Conservation (phyloP, 768 basidiomycete species). For the Panaeolus papilionaceus region DNA sequence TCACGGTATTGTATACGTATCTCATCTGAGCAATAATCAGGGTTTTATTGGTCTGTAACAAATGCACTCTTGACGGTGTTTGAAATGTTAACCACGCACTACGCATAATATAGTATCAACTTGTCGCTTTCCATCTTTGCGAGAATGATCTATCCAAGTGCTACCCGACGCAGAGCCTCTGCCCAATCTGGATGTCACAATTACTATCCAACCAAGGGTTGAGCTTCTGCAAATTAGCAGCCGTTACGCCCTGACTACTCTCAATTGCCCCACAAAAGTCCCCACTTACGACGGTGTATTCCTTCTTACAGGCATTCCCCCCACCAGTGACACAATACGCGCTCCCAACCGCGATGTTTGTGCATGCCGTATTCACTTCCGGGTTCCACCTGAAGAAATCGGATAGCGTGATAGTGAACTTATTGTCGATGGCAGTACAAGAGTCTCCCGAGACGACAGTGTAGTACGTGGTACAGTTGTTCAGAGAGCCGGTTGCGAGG, state of each 20-base stretch:
- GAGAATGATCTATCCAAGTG: no score
- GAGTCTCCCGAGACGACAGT: slow-evolving; percentile 26
- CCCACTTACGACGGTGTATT: slow-evolving; percentile 14
- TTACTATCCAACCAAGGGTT: slow-evolving; percentile 2
- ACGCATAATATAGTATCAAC: no score
- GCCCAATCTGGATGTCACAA: no score
- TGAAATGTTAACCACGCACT: no score
- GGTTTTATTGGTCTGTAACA: no score
- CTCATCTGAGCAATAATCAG: no score
- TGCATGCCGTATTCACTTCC: slow-evolving; percentile 27
- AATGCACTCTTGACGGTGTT: no score
- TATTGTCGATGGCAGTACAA: slow-evolving; percentile 24
- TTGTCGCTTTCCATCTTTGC: no score
- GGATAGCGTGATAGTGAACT: slow-evolving; percentile 22
- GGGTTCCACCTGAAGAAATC: slow-evolving; percentile 29
- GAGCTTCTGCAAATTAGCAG: background rate
- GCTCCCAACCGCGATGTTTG: slow-evolving; percentile 19
- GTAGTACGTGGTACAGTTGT: slow-evolving; percentile 26
- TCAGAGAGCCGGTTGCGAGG: slow-evolving; percentile 21
- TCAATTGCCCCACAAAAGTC: slow-evolving; percentile 10
- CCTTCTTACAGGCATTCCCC: background rate
- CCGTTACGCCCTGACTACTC: background rate
- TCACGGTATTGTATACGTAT: no score
- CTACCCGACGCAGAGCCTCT: no score
- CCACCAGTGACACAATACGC: slow-evolving; percentile 20